Base-by-base conservation (phyloP, 495 filamentous ascomycete species). In the Hypoxylon crocopeplum region DNA sequence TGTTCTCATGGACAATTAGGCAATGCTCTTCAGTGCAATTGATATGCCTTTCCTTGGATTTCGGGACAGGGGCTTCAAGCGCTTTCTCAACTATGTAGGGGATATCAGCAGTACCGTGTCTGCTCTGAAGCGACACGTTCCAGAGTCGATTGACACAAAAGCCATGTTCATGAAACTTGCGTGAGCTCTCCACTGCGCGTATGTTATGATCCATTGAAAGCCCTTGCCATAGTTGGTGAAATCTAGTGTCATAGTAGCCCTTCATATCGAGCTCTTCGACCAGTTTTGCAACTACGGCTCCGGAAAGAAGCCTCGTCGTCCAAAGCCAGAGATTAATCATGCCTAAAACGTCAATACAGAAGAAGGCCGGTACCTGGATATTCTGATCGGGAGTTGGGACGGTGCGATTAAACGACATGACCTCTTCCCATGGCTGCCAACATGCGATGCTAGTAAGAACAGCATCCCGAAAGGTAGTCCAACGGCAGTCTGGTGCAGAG, bases 21-120 rank as follows among this genome's bases (percentile, higher is more conserved):
- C 38, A 41, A 13, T 7, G 21, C 20, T 41, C 38, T 11, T 41
- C 38, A 24, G 38, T 41, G 38, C 38, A 41, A n/a, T 41, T 24
- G 20, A 41, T 41, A 12, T 41, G 38, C 17, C 17, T 22, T 16
- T 8, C 22, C 38, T 41, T 41, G 20, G 38, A 41, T 41, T 41
- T 41, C n/a, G 38, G 38, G 38, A 24, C 19, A 12, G 38, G 38
- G 12, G 38, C 38, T 41, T 41, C 20, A 24, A 41, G 38, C 17
- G 38, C 38, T 19, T 41, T 24, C 22, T 41, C 38, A 16, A 41
- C 38, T 41, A 41, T 41, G 38, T 41, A 41, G 38, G 38, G 38
- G 20, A 41, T 41, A 8, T 41, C 38, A 5, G 38, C 38, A 4
- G 38, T n/a, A 41, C 38, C 38, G 22, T 41, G 19, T 20, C 38